These are phyloP conservation scores for Arachnomyces sp. DNA, from an alignment of 2,329 filamentous ascomycete species.

Conservation along the genomic window DNA sequence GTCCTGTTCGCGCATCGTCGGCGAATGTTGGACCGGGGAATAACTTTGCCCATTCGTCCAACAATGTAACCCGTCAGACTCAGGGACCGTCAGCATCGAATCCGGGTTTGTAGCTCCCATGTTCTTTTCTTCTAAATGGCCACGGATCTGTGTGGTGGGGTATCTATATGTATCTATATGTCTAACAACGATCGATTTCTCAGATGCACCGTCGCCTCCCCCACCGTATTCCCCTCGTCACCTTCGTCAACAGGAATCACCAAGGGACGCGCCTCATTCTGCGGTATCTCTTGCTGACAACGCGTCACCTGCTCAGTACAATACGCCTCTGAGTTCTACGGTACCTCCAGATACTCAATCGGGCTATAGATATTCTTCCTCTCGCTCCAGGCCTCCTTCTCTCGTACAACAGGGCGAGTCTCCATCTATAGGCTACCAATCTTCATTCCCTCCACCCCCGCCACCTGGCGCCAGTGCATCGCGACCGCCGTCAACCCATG, in stretches of 20 bases:
- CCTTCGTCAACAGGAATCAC: constrained; percentile 19
- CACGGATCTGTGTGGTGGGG: too few species aligned
- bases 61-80: too few species aligned
- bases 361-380: constrained; percentile 21
- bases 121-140: neutral
- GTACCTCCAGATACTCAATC: constrained; percentile 14
- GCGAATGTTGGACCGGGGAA: constrained; percentile 19
- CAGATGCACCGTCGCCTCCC: constrained; percentile 27
- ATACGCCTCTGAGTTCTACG: constrained; percentile 2
- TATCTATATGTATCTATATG: neutral
- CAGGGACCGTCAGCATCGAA: constrained; percentile 10
- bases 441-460: constrained; percentile 29
- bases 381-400: constrained; percentile 19
- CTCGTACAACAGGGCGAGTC: constrained; percentile 18
- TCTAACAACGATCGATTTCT: constrained; percentile 16
- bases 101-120: constrained; percentile 22
- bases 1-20: constrained; percentile 27
- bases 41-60: constrained; percentile 19
- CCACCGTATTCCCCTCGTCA: constrained; percentile 31
- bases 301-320: constrained; percentile 15
- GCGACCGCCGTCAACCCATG: constrained; percentile 16
- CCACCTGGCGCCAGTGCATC: constrained; percentile 16
- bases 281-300: constrained; percentile 11
- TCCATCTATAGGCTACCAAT: constrained; percentile 17
- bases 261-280: constrained; percentile 13